Conservation (phyloP, 805 yeast genomes). For the Wickerhamomyces subpelliculosus region DNA sequence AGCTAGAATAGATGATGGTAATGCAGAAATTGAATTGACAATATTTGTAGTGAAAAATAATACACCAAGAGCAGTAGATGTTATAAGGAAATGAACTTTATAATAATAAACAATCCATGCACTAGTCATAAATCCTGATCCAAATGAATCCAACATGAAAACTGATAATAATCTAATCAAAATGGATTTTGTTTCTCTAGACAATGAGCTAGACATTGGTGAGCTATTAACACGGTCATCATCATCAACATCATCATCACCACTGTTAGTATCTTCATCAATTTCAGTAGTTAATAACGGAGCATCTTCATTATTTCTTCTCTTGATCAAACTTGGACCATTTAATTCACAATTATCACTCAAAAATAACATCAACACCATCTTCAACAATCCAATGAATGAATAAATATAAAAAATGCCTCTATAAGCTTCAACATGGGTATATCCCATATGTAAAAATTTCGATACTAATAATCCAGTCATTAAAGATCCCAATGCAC, state of each 20-base stretch:
- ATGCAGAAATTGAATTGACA: conserved; percentile 58
- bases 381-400: conserved; percentile 44
- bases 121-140: conserved; percentile 81
- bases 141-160: conserved; percentile 83
- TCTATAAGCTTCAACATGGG: conserved; percentile 42
- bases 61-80: conserved; percentile 56
- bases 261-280: conserved; percentile 15
- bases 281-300: no score
- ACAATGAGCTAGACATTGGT: conserved; percentile 23
- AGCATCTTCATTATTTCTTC: no score
- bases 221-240: conserved; percentile 2
- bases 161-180: conserved; percentile 44
- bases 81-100: conserved; percentile 43
- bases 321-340: no score
- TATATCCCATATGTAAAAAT: conserved; percentile 29
- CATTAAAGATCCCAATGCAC: conserved; percentile 62
- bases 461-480: conserved; percentile 56
- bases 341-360: conserved; percentile 47
- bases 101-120: conserved; percentile 88
- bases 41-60: conserved; percentile 60
- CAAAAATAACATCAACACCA: conserved; percentile 42
- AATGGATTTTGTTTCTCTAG: conserved; percentile 30
- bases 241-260: not conserved
- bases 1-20: conserved; percentile 71
- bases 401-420: conserved; percentile 52